phyloP scores from a whole-genome alignment of 1,139 yeast genomes.

The Kodamaea ohmeri region DNA sequence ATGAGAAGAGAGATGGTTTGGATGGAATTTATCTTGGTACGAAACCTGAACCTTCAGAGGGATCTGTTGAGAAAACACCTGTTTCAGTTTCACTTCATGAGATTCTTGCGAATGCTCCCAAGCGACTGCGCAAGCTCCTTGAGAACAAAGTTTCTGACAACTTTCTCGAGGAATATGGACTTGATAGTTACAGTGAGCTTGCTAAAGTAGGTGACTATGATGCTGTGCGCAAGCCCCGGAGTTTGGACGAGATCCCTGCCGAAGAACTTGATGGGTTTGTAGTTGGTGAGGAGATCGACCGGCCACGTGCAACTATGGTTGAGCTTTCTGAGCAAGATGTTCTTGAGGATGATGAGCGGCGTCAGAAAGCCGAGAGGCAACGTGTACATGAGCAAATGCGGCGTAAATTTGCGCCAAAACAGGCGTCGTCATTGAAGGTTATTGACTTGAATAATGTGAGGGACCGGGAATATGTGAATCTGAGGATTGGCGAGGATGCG shows the following conservation, averaged over 20 bases:
- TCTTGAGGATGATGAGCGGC: constrained; percentile 25
- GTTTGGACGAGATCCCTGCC: constrained; percentile 25
- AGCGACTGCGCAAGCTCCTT: constrained; percentile 28
- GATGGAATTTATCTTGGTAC: constrained; percentile 43
- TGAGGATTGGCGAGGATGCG: constrained; percentile 16
- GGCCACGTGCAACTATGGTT: background rate
- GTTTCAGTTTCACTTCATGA: constrained; percentile 10
- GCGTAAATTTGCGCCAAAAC: constrained; percentile 24
- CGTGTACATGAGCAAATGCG: constrained; percentile 31
- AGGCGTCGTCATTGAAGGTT: constrained; percentile 20
- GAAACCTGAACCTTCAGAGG: constrained; percentile 4
- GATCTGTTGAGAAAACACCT: too few species aligned
- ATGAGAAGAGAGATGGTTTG: background rate
- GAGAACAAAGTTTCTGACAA: constrained; percentile 32
- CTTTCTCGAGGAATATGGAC: constrained; percentile 42
- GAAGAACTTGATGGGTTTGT: constrained; percentile 36
- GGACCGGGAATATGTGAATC: constrained; percentile 27
- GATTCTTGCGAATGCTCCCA: constrained; percentile 15
- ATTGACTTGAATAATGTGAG: constrained; percentile 40
- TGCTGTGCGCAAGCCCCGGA: constrained; percentile 20
- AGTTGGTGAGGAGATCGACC: constrained; percentile 29
- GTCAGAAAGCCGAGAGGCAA: constrained; percentile 26
- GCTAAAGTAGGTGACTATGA: constrained; percentile 21
- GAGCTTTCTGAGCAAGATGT: constrained; percentile 25
- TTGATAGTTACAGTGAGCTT: constrained; percentile 31